phyloP scores from a whole-genome alignment of 345 rosid species.

The Triadica sebifera region DNA sequence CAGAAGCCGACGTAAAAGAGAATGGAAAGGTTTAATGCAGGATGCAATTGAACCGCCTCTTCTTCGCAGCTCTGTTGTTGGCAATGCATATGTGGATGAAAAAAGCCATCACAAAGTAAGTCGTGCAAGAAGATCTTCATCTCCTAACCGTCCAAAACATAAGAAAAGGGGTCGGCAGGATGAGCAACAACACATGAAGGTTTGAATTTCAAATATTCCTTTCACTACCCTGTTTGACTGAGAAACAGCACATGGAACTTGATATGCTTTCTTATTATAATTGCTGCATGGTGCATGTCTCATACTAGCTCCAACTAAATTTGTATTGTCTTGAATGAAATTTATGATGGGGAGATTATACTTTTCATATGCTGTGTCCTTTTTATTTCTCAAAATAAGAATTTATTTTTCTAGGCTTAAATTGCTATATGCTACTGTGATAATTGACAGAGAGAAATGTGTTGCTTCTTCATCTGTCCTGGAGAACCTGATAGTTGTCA shows the following conservation, averaged over 20 bases:
- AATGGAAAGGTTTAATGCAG: constrained; percentile 58
- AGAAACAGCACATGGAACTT: background rate
- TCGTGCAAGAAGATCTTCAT: constrained; percentile 46
- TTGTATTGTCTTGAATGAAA: background rate
- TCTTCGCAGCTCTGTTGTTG: constrained; percentile 60
- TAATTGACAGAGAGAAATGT: background rate
- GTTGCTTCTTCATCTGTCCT: background rate
- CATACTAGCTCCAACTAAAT: background rate
- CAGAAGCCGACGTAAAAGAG: constrained; percentile 52
- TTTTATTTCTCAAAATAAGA: background rate
- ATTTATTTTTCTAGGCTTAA: background rate
- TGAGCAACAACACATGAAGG: constrained; percentile 53
- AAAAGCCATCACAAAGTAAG: constrained; percentile 35
- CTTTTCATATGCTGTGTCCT: background rate
- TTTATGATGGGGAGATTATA: background rate
- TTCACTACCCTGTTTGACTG: background rate
- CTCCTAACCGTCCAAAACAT: constrained; percentile 43
- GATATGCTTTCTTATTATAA: background rate
- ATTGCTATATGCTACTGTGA: background rate
- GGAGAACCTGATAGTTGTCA: background rate
- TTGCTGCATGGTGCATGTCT: background rate
- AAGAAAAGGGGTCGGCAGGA: constrained; percentile 63
- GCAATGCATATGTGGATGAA: constrained; percentile 40
- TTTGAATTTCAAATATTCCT: constrained; percentile 27
- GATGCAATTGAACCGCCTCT: constrained; percentile 61